Evolutionary conservation across 306 rosid genomes (phyloP).

Genomic region (Quillaja saponaria): DNA sequence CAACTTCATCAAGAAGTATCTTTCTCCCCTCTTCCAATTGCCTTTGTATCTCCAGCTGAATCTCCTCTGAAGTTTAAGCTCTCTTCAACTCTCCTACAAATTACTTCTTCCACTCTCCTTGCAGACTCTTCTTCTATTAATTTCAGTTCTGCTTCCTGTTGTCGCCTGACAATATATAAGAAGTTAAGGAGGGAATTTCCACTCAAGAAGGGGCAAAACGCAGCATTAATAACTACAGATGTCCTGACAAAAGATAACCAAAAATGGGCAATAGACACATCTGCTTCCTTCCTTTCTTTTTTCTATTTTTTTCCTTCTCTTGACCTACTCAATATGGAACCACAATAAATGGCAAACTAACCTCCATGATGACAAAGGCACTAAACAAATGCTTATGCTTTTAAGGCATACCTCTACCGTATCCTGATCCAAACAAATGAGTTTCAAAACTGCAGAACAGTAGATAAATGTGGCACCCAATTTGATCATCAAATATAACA

Average conservation of each 20-base stretch:
- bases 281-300: slow-evolving; percentile 30
- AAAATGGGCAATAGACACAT: slow-evolving; percentile 31
- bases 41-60: slow-evolving; percentile 58
- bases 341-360: slow-evolving; percentile 72
- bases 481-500: slow-evolving; percentile 96
- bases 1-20: slow-evolving; percentile 64
- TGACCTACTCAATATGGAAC: slow-evolving; percentile 26
- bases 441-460: slow-evolving; percentile 96
- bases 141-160: slow-evolving; percentile 70
- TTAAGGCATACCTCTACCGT: slow-evolving; percentile 98
- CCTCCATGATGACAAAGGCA: slow-evolving; percentile 76
- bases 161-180: slow-evolving; percentile 56
- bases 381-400: slow-evolving; percentile 79
- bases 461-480: slow-evolving; percentile 90
- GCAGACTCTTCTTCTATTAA: slow-evolving; percentile 74
- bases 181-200: slow-evolving; percentile 52
- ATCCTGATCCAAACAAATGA: slow-evolving; percentile 99
- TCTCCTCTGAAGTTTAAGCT: slow-evolving; percentile 61
- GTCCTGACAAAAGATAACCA: slow-evolving; percentile 32
- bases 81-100: slow-evolving; percentile 66
- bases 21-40: slow-evolving; percentile 70
- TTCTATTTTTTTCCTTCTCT: slow-evolving; percentile 8
- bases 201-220: slow-evolving; percentile 26
- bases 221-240: slow-evolving; percentile 23
- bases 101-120: slow-evolving; percentile 74